Conservation (phyloP, 768 basidiomycete species). For the Podaxis mareebaensis region DNA sequence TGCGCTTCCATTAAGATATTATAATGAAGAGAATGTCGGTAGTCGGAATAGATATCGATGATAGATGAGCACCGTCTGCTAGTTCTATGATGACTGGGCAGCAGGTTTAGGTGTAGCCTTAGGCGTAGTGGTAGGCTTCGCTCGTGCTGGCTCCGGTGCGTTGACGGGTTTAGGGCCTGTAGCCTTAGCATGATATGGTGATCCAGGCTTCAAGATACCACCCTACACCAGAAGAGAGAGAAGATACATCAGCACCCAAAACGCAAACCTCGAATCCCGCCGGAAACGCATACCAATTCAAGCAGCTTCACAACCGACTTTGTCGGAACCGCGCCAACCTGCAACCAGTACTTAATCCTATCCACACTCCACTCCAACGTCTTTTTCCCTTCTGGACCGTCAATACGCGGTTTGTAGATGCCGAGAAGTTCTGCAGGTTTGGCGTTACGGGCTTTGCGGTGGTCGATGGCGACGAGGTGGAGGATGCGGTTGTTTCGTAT, state of each 20-base stretch:
- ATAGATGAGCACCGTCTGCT: background rate
- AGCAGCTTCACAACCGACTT: constrained; percentile 76
- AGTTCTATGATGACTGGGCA: background rate
- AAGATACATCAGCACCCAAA: background rate
- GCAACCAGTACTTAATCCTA: constrained; percentile 88
- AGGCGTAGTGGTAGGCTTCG: constrained; percentile 13
- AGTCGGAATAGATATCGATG: background rate
- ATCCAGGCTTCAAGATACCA: constrained; percentile 57
- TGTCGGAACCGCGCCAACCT: constrained; percentile 80
- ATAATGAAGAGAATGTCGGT: background rate
- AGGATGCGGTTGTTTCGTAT: constrained; percentile 72
- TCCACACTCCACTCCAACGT: constrained; percentile 88
- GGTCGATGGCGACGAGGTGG: constrained; percentile 83
- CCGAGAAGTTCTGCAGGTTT: constrained; percentile 88
- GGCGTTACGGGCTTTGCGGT: constrained; percentile 71
- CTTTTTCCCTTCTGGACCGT: constrained; percentile 56
- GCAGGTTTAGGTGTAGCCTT: background rate
- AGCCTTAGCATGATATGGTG: constrained; percentile 51
- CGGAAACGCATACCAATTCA: constrained; percentile 61
- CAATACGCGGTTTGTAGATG: constrained; percentile 73
- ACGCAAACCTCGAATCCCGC: constrained; percentile 10
- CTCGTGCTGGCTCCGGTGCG: constrained; percentile 19
- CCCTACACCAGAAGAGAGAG: constrained; percentile 43
- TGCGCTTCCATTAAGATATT: background rate
- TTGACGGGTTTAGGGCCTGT: constrained; percentile 6